Evolutionary conservation across 768 basidiomycete species (phyloP), one percentile per base, ranked within the genome.

Genomic region (Kwoniella shandongensis): DNA sequence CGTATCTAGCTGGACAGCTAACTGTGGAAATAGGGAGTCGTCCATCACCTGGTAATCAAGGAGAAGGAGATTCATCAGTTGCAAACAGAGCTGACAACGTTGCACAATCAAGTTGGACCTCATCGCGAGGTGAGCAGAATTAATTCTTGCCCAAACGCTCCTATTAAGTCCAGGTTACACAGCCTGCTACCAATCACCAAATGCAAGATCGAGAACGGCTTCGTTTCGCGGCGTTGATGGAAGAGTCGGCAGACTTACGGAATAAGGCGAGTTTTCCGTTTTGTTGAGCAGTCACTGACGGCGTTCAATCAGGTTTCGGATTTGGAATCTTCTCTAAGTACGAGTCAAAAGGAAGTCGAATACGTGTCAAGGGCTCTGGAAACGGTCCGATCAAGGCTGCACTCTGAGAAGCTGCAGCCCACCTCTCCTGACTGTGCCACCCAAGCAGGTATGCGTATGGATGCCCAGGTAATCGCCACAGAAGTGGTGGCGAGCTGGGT

Each of bases 311-410:
- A 32, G 32, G 32, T 32, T 6, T 6, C 32, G 13, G 13, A 32
- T 13, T 6, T 32, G 32, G 32, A 32, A 13, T 6, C 6, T 13
- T 1, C 7, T 1, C 2, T 44, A 44, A 22, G 25, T 27, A 13
- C 48, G 13, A 52, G 44, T 51, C 51, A 12, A 23, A 91, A 89
- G 69, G 88, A 91, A 54, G 80, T 87, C 30, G 63, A 81, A 0
- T 88, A 86, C 66, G 81, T 92, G 36, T 89, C 90, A 69, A 85
- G 87, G 13, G 88, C 89, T n/a, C 79, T 96, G 35, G 89, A 91
- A 74, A 87, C 88, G 6, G 87, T 93, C 4, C 89, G 89, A 74
- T 85, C 85, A 11, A 82, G 88, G n/a, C 87, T 92, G 80, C 82
- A 4, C 79, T 82, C 4, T 76, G 82, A 41, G 82, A 44, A 35